Conservation (phyloP, 169 alveolate species). For the Babesia microti region DNA sequence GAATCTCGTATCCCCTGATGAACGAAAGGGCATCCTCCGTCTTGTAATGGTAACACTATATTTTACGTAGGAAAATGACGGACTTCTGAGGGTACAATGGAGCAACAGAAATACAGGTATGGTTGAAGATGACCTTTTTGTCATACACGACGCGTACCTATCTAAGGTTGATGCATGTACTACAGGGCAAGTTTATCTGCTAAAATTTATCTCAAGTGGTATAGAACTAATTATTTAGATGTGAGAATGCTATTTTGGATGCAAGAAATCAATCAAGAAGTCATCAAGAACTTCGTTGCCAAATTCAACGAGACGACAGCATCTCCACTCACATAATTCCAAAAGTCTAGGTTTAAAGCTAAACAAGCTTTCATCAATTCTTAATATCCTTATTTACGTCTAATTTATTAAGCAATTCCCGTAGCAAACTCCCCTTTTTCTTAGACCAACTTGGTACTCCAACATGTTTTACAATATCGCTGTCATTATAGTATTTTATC, state of each 20-base stretch:
- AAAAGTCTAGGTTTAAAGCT: too few species aligned
- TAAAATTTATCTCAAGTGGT: slow-evolving; percentile 35
- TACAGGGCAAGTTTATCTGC: slow-evolving; percentile 42
- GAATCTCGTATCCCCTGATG: slow-evolving; percentile 27
- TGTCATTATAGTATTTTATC: too few species aligned
- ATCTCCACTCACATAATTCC: too few species aligned
- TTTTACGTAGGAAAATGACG: slow-evolving; percentile 13
- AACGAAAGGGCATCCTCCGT: slow-evolving; percentile 34
- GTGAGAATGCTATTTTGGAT: slow-evolving; percentile 47
- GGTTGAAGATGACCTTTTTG: slow-evolving; percentile 30
- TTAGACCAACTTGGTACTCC: too few species aligned
- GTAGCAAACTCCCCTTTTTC: too few species aligned
- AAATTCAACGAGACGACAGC: too few species aligned
- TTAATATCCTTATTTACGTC: too few species aligned
- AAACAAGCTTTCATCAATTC: too few species aligned
- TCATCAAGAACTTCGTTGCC: too few species aligned
- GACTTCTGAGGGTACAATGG: slow-evolving; percentile 30
- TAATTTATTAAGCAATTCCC: too few species aligned
- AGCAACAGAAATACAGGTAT: slow-evolving; percentile 3
- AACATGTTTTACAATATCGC: too few species aligned
- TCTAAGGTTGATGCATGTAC: slow-evolving; percentile 21
- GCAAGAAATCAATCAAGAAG: slow-evolving; percentile 34
- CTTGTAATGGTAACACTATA: slow-evolving; percentile 18
- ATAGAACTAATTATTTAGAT: neutral
- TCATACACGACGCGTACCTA: slow-evolving; percentile 47